phyloP scores from a whole-genome alignment of 495 filamentous ascomycete species.

The Margaritispora aquatica region DNA sequence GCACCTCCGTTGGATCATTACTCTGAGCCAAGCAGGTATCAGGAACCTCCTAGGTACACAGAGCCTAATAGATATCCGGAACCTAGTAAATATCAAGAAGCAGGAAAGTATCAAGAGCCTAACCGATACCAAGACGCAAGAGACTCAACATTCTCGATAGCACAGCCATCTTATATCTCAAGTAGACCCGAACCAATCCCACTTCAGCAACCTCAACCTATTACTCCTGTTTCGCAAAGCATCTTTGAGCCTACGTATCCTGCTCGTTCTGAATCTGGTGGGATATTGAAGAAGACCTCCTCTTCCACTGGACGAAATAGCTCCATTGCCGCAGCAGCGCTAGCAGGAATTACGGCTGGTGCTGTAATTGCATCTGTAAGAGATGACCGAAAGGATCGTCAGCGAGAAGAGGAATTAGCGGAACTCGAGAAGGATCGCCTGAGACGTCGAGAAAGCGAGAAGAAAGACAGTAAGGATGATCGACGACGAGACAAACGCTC shows the following conservation, averaged over 20 bases:
- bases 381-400: constrained; percentile 31
- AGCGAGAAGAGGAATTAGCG: constrained; percentile 14
- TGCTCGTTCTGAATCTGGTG: constrained; percentile 24
- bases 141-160: constrained; percentile 35
- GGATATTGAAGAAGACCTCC: constrained; percentile 20
- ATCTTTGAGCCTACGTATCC: constrained; percentile 40
- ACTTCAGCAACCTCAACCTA: constrained; percentile 52
- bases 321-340: constrained; percentile 38
- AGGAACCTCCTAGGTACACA: background rate
- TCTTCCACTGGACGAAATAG: constrained; percentile 28
- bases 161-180: constrained; percentile 4
- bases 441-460: constrained; percentile 18
- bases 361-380: constrained; percentile 31
- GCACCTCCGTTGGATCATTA: background rate
- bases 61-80: background rate
- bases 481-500: constrained; percentile 10
- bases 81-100: background rate
- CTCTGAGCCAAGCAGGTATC: background rate
- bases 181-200: constrained; percentile 42
- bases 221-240: constrained; percentile 47
- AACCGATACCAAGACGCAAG: background rate
- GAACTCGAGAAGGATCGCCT: constrained; percentile 6
- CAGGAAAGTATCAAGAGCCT: background rate
- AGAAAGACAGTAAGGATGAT: constrained; percentile 11
- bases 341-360: constrained; percentile 40